Evolutionary conservation across 2,329 filamentous ascomycete species (phyloP), one percentile per base, ranked within the genome.

Genomic region (Stagonosporopsis rhizophila): DNA sequence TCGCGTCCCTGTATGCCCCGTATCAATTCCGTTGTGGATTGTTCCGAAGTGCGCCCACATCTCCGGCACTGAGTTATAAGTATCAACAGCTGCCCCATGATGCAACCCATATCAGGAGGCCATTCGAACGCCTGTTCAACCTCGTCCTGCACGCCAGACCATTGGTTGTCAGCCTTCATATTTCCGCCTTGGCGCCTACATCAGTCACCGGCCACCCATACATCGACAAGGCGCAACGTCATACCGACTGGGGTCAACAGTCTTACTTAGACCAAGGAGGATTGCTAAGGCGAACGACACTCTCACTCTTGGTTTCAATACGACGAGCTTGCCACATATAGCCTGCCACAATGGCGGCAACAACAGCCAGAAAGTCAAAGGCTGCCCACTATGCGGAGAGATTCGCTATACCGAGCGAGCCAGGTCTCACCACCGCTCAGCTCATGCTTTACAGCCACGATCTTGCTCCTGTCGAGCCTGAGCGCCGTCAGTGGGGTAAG

Each of bases 391-490:
- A 75, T 66, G 68, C 78, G 42, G 69, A 81, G 64, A 92, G 86
- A 80, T 73, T 93, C 53, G 87, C 89, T 41, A 90, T 95, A 56
- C 83, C 89, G 52, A 79, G 84, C 51, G 92, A 96, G 76, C 85
- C 88, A 1, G 91, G 91, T 41, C 83, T 97, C 68, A 90, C 87
- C 7, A 87, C 84, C 49, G 84, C 88, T 15, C 91, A 96, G 80
- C 81, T 96, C 65, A 92, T 96, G 89, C 84, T 97, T 72, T 90
- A 87, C 64, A 96, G 96, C 75, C 79, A 91, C 74, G 91, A 95
- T 77, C 81, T 95, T 62, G 92, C 91, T 56, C 75, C 87, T 69
- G 66, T 97, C 47, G 92, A 96, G 72, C 87, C 87, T 15, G 86
- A 85, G 61, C 86, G 91, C 55, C 87, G 93, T 51, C 86, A 91